These are phyloP conservation scores for Tolypocladium paradoxum DNA, from an alignment of 2,329 filamentous ascomycete genomes.

Conservation along the genomic window DNA sequence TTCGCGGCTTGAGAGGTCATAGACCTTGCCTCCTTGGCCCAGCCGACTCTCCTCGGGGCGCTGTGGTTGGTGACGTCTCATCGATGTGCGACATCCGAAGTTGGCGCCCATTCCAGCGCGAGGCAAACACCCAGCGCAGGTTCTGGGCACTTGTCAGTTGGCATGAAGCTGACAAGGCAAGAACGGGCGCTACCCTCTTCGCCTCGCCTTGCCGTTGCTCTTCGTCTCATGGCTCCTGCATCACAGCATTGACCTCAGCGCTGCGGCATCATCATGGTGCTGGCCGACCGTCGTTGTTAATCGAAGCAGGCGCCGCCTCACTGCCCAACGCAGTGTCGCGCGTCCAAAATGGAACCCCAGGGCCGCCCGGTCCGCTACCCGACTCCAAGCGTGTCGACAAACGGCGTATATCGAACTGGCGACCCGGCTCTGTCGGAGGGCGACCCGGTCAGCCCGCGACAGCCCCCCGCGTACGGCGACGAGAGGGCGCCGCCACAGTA, in stretches of 20 bases:
- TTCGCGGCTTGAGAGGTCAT: background rate
- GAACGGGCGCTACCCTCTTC: background rate
- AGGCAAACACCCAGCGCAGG: background rate
- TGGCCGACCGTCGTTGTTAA: background rate
- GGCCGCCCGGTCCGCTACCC: constrained; percentile 4
- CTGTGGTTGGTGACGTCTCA: background rate
- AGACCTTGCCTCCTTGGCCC: background rate
- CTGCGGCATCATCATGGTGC: background rate
- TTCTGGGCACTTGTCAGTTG: background rate
- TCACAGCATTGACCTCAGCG: background rate
- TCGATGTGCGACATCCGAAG: background rate
- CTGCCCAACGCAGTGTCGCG: background rate
- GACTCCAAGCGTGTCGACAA: constrained; percentile 1
- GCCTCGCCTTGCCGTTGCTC: background rate
- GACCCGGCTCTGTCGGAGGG: constrained; percentile 7
- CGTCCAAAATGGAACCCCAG: constrained; percentile 6
- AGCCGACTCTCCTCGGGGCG: background rate
- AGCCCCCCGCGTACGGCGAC: constrained; percentile 10
- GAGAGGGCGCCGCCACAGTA: constrained; percentile 9
- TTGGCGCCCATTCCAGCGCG: background rate
- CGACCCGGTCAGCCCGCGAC: constrained; percentile 4
- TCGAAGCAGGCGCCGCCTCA: background rate
- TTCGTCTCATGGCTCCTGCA: background rate
- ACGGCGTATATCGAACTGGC: constrained; percentile 1
- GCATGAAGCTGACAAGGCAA: background rate